These are phyloP conservation scores for Solanum medicagineum DNA, from an alignment of 257 asterid species.

Conservation along the genomic window DNA sequence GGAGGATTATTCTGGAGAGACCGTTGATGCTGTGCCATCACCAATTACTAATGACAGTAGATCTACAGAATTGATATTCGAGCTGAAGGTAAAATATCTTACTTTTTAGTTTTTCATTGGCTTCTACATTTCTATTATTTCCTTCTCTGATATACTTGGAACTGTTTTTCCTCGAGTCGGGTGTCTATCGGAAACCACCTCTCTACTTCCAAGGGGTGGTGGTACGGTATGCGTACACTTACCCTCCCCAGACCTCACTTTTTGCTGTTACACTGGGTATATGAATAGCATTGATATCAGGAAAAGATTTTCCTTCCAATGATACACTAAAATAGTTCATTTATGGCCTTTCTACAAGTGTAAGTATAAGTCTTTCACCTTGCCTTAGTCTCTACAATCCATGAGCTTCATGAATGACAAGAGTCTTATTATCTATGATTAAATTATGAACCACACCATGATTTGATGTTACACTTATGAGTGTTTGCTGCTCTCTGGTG, in stretches of 20 bases:
- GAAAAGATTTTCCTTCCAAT: background rate
- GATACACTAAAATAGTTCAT: background rate
- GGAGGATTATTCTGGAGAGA: conserved; percentile 25
- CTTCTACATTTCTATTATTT: background rate
- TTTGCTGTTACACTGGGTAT: background rate
- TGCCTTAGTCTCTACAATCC: background rate
- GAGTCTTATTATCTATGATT: background rate
- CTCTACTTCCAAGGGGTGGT: background rate
- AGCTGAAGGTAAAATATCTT: conserved; percentile 52
- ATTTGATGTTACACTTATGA: background rate
- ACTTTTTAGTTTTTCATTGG: background rate
- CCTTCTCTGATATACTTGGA: background rate
- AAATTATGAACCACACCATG: background rate
- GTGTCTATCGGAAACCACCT: background rate
- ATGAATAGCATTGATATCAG: background rate
- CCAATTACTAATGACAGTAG: conserved; percentile 31
- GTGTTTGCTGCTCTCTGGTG: background rate
- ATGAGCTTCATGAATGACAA: no score
- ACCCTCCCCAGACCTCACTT: background rate
- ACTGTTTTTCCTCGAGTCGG: background rate
- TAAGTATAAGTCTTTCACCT: background rate
- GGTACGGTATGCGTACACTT: background rate
- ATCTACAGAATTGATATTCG: conserved; percentile 56
- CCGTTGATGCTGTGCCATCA: conserved; percentile 14
- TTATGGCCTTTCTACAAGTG: background rate